These are phyloP conservation scores for Globisporangium takayamanum DNA, from an alignment of 352 stramenopile genomes.

Conservation along the genomic window DNA sequence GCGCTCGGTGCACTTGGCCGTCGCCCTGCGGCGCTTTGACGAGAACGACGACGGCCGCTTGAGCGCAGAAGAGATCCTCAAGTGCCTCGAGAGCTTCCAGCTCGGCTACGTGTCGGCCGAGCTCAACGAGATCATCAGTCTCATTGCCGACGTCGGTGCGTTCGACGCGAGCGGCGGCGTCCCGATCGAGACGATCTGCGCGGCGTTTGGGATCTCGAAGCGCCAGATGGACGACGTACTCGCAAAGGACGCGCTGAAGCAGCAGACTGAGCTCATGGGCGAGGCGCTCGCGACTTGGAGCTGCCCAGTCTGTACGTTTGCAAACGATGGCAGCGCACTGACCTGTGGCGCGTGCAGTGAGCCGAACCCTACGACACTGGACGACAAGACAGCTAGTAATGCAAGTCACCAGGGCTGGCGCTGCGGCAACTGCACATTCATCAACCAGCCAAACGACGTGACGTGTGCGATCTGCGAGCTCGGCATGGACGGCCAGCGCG, in stretches of 20 bases:
- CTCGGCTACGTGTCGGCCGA: slow-evolving; percentile 77
- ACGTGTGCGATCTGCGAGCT: slow-evolving; percentile 80
- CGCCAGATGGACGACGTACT: slow-evolving; percentile 50
- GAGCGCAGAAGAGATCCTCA: slow-evolving; percentile 64
- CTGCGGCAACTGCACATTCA: slow-evolving; percentile 82
- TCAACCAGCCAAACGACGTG: slow-evolving; percentile 69
- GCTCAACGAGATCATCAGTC: slow-evolving; percentile 74
- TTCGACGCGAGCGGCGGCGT: slow-evolving; percentile 43
- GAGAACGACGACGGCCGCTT: slow-evolving; percentile 59
- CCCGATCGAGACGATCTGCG: slow-evolving; percentile 62
- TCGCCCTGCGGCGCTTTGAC: slow-evolving; percentile 63
- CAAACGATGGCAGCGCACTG: slow-evolving; percentile 40
- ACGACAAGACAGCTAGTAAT: slow-evolving; percentile 17
- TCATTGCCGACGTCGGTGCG: slow-evolving; percentile 52
- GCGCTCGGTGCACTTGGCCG: slow-evolving; percentile 42
- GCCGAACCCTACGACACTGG: slow-evolving; percentile 30
- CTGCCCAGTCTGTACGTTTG: slow-evolving; percentile 75
- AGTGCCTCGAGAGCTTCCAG: slow-evolving; percentile 84
- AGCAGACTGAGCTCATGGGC: slow-evolving; percentile 14
- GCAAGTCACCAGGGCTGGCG: slow-evolving; percentile 57
- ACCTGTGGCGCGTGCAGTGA: slow-evolving; percentile 59
- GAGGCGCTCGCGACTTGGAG: slow-evolving; percentile 30
- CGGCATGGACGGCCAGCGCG: slow-evolving; percentile 67
- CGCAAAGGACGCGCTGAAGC: slow-evolving; percentile 27
- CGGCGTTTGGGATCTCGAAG: slow-evolving; percentile 53